Conservation (phyloP, 1,284 basidiomycete genomes). For the Stereum hirsutum region DNA sequence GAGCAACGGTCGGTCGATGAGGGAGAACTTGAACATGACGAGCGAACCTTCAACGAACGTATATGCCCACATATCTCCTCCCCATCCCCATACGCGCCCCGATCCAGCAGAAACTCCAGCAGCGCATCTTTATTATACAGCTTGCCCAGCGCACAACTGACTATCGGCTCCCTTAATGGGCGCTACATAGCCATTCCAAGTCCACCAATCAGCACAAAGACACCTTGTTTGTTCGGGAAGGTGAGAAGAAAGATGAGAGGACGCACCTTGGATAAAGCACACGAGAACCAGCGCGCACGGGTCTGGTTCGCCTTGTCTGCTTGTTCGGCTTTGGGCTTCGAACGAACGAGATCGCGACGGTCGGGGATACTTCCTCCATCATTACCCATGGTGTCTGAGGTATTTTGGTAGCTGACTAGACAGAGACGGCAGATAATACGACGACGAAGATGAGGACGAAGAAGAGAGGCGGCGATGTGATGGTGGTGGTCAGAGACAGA, state of each 20-base stretch:
- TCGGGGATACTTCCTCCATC: constrained; percentile 84
- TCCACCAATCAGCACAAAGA: background rate
- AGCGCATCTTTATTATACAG: constrained; percentile 92
- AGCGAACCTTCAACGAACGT: constrained; percentile 77
- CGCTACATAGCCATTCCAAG: constrained; percentile 34
- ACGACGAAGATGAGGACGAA: background rate
- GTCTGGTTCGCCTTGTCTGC: constrained; percentile 82
- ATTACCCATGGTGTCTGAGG: constrained; percentile 67
- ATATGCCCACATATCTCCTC: constrained; percentile 84
- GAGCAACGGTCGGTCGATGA: background rate
- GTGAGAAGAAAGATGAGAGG: background rate
- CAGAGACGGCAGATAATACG: background rate
- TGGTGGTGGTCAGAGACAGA: background rate
- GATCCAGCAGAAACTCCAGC: constrained; percentile 80
- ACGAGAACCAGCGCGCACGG: constrained; percentile 83
- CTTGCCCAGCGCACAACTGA: constrained; percentile 84
- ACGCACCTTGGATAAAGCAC: constrained; percentile 84
- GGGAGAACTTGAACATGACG: constrained; percentile 4
- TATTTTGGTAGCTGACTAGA: too few relatives aligned
- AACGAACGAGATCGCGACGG: constrained; percentile 69
- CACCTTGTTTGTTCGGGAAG: background rate
- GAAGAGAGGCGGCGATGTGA: background rate
- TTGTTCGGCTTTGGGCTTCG: constrained; percentile 72
- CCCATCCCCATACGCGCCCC: constrained; percentile 70
- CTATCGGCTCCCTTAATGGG: constrained; percentile 78